Conservation (phyloP, 169 alveolate genomes). For the Plasmodium blacklocki region DNA sequence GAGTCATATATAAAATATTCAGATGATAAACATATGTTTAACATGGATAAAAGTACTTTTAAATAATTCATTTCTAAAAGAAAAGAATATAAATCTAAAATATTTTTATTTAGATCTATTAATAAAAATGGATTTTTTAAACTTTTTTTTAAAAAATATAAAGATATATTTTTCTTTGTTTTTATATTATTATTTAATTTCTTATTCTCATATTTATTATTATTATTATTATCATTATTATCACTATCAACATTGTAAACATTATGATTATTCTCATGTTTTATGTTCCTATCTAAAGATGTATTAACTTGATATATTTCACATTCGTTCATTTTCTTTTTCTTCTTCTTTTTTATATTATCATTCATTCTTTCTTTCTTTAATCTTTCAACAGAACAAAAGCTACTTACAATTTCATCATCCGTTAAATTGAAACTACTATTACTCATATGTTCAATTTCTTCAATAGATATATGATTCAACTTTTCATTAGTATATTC, state of each 20-base stretch:
- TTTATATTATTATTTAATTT: background rate
- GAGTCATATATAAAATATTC: constrained; percentile 55
- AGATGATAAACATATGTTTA: constrained; percentile 46
- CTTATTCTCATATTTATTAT: background rate
- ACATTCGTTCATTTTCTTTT: too few relatives aligned
- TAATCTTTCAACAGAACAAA: too few relatives aligned
- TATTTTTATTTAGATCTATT: constrained; percentile 31
- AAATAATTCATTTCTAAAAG: constrained; percentile 29
- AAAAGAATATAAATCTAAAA: constrained; percentile 30
- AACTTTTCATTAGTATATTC: too few relatives aligned
- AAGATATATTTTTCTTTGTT: constrained; percentile 1
- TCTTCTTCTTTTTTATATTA: too few relatives aligned
- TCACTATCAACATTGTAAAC: background rate
- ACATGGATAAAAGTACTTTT: constrained; percentile 24
- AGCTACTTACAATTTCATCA: too few relatives aligned
- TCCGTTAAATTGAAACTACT: too few relatives aligned
- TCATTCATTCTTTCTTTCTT: too few relatives aligned
- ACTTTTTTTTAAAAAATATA: constrained; percentile 14
- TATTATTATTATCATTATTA: background rate
- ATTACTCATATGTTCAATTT: too few relatives aligned
- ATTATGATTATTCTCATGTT: background rate
- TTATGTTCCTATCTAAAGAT: too few relatives aligned
- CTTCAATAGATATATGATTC: too few relatives aligned
- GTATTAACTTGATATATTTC: too few relatives aligned
- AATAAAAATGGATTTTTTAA: constrained; percentile 24